Base-by-base conservation (phyloP, 805 yeast genomes). In the Wickerhamiella parazyma region DNA sequence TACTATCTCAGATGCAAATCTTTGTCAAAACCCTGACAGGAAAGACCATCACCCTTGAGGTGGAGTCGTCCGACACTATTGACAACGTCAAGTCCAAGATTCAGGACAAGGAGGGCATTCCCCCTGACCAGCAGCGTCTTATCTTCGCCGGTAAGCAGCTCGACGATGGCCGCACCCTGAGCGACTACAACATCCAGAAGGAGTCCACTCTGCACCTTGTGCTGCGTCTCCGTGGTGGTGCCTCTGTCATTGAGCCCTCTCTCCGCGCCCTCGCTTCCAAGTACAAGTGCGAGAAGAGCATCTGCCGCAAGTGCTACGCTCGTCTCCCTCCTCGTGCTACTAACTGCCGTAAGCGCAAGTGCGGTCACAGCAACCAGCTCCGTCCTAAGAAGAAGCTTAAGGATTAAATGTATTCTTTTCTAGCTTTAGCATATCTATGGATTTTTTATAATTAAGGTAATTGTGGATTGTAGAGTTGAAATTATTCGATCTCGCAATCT, bases 271-370 rank as follows among this genome's bases (percentile, higher is more conserved):
- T 91, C 66, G 98, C 98, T 71, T 84, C 96, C 68, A 91, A 91
- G 76, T 91, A 82, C 89, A 91, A 91, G 94, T 91, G 97, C 79
- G 98, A 91, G 59, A 91, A 91, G 76, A 70, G 95, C 58, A 89
- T 91, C 70, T 91, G 98, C 80, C 93, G 98, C 75, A 84, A 87
- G 71, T 91, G 98, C 78, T 91, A 91, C 81, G 96, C 98, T 64
- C 91, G 98, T 80, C 87, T 91, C 68, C 98, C 98, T 68, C 95
- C 98, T 74, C 93, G 97, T 83, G 98, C 98, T 64, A 91, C 97
- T 73, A 91, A 91, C 95, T 91, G 98, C 81, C 86, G 98, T 79
- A 91, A 91, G 97, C 86, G 96, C 85, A 91, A 91, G 81, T 91
- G 98, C 76, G 98, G 98, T 68, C 98, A 91, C 93, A 78, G 95